Percentiles rank a stretch among this genome's conserved stretches.
These are phyloP conservation scores for Cladophialophora immunda DNA, from an alignment of 2,329 filamentous ascomycete species.

Conservation along the genomic window DNA sequence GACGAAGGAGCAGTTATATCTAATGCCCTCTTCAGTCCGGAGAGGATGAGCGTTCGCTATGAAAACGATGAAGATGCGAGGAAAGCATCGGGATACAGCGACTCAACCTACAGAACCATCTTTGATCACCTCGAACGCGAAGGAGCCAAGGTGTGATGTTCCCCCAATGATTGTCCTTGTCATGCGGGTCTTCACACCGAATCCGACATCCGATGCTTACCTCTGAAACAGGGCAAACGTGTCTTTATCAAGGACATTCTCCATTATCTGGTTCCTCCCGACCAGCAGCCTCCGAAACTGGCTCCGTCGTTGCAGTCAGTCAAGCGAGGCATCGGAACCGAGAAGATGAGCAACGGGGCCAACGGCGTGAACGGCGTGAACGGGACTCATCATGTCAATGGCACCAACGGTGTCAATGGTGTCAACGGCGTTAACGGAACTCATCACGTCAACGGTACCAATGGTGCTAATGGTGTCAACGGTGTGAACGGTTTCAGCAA, in stretches of 20 bases:
- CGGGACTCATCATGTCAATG: slow-evolving; percentile 16
- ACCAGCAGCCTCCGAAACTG: slow-evolving; percentile 71
- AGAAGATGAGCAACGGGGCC: slow-evolving; percentile 42
- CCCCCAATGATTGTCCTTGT: slow-evolving; percentile 41
- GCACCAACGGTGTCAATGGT: slow-evolving; percentile 33
- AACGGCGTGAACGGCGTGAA: slow-evolving; percentile 42
- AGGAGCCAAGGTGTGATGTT: slow-evolving; percentile 72
- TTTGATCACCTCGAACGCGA: slow-evolving; percentile 78
- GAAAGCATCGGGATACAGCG: slow-evolving; percentile 53
- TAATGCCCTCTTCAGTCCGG: slow-evolving; percentile 69
- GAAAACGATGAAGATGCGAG: slow-evolving; percentile 69
- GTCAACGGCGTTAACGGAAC: slow-evolving; percentile 44
- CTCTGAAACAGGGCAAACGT: slow-evolving; percentile 75
- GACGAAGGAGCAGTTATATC: slow-evolving; percentile 10
- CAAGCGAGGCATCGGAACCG: slow-evolving; percentile 68
- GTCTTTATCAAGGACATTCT: slow-evolving; percentile 98
- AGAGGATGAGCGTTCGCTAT: slow-evolving; percentile 82
- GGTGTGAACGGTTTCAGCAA: slow-evolving; percentile 35
- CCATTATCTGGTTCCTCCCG: slow-evolving; percentile 85
- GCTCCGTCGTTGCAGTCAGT: slow-evolving; percentile 76
- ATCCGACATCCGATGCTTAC: slow-evolving; percentile 47
- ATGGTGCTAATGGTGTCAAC: slow-evolving; percentile 7
- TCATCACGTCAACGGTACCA: slow-evolving; percentile 45
- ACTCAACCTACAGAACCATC: slow-evolving; percentile 66
- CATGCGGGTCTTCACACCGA: slow-evolving; percentile 33